Evolutionary conservation across 108 stramenopile species (phyloP), one percentile per base, ranked within the genome.

Genomic region (Chaetoceros muelleri): DNA sequence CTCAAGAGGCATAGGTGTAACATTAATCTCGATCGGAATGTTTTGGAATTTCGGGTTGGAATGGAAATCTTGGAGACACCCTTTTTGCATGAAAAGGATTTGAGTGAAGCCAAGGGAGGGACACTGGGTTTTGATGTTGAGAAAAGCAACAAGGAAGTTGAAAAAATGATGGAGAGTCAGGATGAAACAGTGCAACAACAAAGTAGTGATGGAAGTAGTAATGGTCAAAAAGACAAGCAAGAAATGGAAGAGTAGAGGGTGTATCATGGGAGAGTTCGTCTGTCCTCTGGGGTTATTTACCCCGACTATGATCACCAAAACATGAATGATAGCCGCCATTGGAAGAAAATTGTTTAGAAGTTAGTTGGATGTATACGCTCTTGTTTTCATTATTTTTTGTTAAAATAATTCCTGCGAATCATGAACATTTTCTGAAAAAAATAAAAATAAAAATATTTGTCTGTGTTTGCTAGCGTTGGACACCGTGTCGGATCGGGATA

Each of bases 1-100:
- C 71, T 97, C 40, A 92, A 84, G 62, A 75, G 95, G 18, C 94
- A 96, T 74, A 81, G 80, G 17, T 93, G 93, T 69, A 57, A 44
- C 44, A 95, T 99, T 56, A 94, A 99, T 74, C 74, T 99, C 55
- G 62, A 57, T 24, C 58, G 62, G 47, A 80, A 82, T 60, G 65
- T 59, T 0, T 65, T 92, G 30, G 58, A 65, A 20, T 88, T 90
- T 58, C 69, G 69, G 8, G 49, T 56, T 18, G 64, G 59, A 1
- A 57, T 60, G 16, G 56, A 68, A 23, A 24, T 24, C 21, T 47
- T 87, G 62, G 71, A 72, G 48, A 79, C 82, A 24, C 74, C 81
- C 19, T 91, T 91, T 66, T 67, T 91, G 55, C 90, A 91, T 54
- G 90, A 91, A 70, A 87, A 87, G 50, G 85, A 92, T 67, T 67